Evolutionary conservation across 2,329 filamentous ascomycete species (phyloP).

Genomic region (Fusarium sacchari): DNA sequence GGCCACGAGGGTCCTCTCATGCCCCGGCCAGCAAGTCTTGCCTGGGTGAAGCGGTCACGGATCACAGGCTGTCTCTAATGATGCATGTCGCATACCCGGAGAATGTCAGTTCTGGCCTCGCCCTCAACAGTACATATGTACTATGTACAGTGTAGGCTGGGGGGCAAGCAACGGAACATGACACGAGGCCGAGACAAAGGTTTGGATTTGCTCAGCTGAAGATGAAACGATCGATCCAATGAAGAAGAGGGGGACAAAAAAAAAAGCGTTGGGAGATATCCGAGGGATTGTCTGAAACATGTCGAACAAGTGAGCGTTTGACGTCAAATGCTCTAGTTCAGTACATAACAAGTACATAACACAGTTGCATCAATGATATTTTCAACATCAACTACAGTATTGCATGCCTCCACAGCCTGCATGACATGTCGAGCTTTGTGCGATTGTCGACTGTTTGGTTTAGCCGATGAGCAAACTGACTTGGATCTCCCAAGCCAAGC

Average conservation of each 20-base stretch:
- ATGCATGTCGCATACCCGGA: constrained; percentile 16
- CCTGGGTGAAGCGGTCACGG: neutral
- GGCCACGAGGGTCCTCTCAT: constrained; percentile 13
- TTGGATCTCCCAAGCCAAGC: constrained; percentile 2
- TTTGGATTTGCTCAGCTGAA: constrained; percentile 20
- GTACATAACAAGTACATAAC: neutral
- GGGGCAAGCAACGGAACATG: constrained; percentile 13
- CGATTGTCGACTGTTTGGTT: neutral
- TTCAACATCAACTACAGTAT: neutral
- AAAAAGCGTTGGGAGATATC: constrained; percentile 21
- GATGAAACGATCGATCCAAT: constrained; percentile 22
- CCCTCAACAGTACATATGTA: constrained; percentile 4
- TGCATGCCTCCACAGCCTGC: neutral
- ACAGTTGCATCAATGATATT: constrained; percentile 4
- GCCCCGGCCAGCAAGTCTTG: neutral
- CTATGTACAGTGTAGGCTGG: too few species aligned
- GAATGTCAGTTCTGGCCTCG: constrained; percentile 11
- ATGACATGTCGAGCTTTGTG: neutral
- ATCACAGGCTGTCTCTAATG: constrained; percentile 11
- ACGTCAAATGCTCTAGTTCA: constrained; percentile 11
- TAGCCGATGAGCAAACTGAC: neutral
- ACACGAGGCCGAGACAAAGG: constrained; percentile 31
- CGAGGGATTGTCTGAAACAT: constrained; percentile 27
- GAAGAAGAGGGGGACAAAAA: neutral
- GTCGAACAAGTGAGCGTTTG: constrained; percentile 14